These are phyloP conservation scores for Metschnikowia cerradonensis DNA, from an alignment of 805 yeast genomes.

Conservation along the genomic window DNA sequence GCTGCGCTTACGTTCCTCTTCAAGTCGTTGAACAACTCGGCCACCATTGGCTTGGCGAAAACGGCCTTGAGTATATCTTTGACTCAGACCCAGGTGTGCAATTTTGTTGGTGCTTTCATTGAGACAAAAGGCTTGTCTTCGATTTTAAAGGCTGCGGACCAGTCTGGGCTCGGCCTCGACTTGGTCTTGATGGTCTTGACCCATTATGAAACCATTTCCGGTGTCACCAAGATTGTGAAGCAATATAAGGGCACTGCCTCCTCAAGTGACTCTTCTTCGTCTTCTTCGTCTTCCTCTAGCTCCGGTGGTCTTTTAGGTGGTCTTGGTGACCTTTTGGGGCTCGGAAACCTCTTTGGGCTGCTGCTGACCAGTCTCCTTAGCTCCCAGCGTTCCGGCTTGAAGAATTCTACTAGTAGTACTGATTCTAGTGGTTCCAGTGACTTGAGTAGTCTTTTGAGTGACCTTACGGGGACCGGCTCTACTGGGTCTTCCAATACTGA, in stretches of 20 bases:
- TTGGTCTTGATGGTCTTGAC: conserved; percentile 20
- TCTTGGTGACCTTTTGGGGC: conserved; percentile 5
- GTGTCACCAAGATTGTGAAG: conserved; percentile 15
- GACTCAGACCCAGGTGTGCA: conserved; percentile 24
- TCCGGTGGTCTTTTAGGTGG: conserved; percentile 10
- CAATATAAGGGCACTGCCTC: conserved; percentile 8
- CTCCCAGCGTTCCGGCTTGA: background rate
- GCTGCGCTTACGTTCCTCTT: conserved; percentile 23
- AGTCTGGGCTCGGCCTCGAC: conserved; percentile 26
- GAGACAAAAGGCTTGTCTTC: conserved; percentile 20
- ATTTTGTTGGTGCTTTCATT: conserved; percentile 23
- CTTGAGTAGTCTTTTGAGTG: background rate
- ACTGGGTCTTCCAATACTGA: background rate
- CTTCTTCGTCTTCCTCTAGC: background rate
- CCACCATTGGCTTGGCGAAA: conserved; percentile 20
- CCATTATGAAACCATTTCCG: conserved; percentile 19
- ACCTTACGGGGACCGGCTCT: background rate
- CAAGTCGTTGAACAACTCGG: conserved; percentile 19
- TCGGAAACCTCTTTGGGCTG: background rate
- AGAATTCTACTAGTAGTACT: background rate
- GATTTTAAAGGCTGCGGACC: conserved; percentile 22
- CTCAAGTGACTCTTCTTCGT: background rate
- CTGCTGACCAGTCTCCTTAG: background rate
- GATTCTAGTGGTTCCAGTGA: background rate
- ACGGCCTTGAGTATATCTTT: conserved; percentile 20